Percentiles rank a stretch among this genome's conserved stretches.
Evolutionary conservation across 495 filamentous ascomycete genomes (phyloP).

Genomic region (Entonaema liquescens): DNA sequence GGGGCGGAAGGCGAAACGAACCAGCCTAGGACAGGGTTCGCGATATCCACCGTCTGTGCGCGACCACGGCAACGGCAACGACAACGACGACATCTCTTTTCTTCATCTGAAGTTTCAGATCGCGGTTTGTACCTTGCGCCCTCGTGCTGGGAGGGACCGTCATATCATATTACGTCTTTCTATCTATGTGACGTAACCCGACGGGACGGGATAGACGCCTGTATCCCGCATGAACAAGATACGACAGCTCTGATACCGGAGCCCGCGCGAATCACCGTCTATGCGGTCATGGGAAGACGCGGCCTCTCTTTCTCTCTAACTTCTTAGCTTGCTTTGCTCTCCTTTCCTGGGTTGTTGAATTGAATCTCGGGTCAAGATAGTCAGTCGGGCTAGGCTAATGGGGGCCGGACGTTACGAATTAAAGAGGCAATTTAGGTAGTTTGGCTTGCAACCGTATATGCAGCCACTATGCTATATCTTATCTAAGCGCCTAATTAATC

Average conservation of each 20-base stretch:
- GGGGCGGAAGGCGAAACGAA: neutral
- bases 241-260: constrained; percentile 22
- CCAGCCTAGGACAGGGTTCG: neutral
- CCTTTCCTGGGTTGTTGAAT: too few species aligned
- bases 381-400: neutral
- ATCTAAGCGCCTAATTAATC: constrained; percentile 2
- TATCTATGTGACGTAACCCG: neutral
- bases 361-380: neutral
- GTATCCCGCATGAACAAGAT: neutral
- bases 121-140: neutral
- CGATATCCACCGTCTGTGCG: constrained; percentile 26
- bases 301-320: neutral
- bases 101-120: constrained; percentile 31
- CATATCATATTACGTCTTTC: neutral
- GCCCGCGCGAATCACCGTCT: constrained; percentile 11
- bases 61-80: neutral
- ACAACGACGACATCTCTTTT: neutral
- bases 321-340: neutral
- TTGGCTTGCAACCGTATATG: neutral
- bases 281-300: neutral
- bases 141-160: neutral
- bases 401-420: neutral
- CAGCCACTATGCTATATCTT: neutral
- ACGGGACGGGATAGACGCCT: neutral
- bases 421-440: neutral